Evolutionary conservation across 2,329 filamentous ascomycete species (phyloP), one percentile per base, ranked within the genome.

Genomic region (Beauveria brongniartii): DNA sequence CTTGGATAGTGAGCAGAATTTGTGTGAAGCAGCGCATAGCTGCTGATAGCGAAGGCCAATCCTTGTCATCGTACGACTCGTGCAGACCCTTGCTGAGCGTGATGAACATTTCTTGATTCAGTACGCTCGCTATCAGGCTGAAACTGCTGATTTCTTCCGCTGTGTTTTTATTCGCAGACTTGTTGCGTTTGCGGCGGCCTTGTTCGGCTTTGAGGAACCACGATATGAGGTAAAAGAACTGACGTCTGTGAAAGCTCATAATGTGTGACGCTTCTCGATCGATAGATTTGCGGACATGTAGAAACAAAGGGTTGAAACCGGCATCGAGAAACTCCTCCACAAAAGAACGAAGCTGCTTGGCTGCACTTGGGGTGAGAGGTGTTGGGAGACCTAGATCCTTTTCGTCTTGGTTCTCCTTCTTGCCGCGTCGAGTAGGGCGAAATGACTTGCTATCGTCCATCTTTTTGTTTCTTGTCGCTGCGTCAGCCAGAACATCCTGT

Each of bases 61-160:
- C 86, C 71, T 96, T 97, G 67, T 88, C 83, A 65, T 95, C 92
- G 64, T 89, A 82, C 3, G 88, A 84, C 59, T 83, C 82, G 64
- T 93, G 89, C 80, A 99, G 91, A 53, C 86, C 85, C 55, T 90
- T 85, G 67, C 92, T 96, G 20, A 99, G 75, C 2, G 91, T 87
- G 65, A 97, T 89, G 67, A 99, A 97, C 67, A 90, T 97, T 73
- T 97, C 90, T 71, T 99, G 94, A 67, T 93, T 95, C 65, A 99
- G 81, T 3, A 97, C 93, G 47, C 87, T 86, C 9, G 94, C 94
- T 43, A 97, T 86, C 10, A 97, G 82, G 53, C 89, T 90, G 75
- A 94, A 99, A 64, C 86, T 91, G 69, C 90, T 88, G 20, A 88
- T 74, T 3, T 86, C 82, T 50, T 83, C 81, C 4, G 74, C 70